Base-by-base conservation (phyloP, 805 yeast species). In the Yarrowia osloensis region DNA sequence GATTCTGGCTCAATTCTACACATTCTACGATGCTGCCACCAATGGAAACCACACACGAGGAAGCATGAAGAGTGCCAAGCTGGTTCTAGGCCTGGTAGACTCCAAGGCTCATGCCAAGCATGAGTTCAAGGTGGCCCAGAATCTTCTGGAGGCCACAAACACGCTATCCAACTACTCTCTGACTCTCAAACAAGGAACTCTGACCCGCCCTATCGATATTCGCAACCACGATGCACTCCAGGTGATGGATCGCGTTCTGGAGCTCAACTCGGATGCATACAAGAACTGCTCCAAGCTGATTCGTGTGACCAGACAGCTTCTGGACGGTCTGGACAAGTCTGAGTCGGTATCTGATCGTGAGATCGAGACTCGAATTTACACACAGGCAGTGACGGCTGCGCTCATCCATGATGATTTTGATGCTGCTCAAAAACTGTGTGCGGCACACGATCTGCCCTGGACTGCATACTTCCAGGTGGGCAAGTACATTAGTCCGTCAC, bases 381-480 rank as follows among this genome's bases (percentile, higher is more conserved):
- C 72, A 2, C 80, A 84, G 46, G 88, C 90, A 71, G 85, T 91
- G 24, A 91, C 89, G 70, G 81, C 88, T 52, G 85, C 96, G 0
- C 78, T 89, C 29, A 85, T 82, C 0, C 85, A 88, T 57, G 78
- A 80, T 68, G 88, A 90, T 74, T 89, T 90, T 70, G 74, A 75
- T 1, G 85, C 79, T 70, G 92, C 96, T 0, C 81, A 80, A 69
- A 77, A 79, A 28, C 37, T 57, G 15, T 57, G 63, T 57, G 35
- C 35, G 0, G 19, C 24, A 17, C 70, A 69, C 70, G 77, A 80
- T 57, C 54, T 73, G 17, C 74, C 79, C 8, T 91, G 97, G 97
- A 80, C 86, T 28, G 85, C 90, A 0, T 85, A 88, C 69, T 88
- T 87, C 71, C 96, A 90, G 71, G 86, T 88, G 3, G 89, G 90